A percentile compares a stretch with the other conserved stretches of the same genome.
Evolutionary conservation across 768 basidiomycete genomes (phyloP).

Genomic region (Termitomyces sp.): DNA sequence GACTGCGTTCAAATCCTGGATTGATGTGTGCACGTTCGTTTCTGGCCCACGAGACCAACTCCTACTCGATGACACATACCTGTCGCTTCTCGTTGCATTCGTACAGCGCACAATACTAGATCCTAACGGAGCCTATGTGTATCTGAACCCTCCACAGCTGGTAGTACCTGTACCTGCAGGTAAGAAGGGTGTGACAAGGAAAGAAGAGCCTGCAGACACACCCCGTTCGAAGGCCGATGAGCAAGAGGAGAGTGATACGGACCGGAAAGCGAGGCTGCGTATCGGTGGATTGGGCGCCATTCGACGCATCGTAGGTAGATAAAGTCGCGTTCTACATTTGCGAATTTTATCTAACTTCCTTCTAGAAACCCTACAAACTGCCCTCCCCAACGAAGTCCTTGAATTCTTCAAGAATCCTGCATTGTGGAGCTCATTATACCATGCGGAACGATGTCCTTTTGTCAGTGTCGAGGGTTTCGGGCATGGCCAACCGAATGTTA

Average conservation of each 20-base stretch:
- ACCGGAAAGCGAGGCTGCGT: constrained; percentile 66
- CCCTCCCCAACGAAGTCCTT: constrained; percentile 29
- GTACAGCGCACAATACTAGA: constrained; percentile 54
- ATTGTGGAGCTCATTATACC: constrained; percentile 60
- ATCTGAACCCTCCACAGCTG: constrained; percentile 65
- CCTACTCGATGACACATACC: constrained; percentile 27
- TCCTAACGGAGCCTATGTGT: constrained; percentile 53
- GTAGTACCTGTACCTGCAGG: constrained; percentile 29
- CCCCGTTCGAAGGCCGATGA: constrained; percentile 49
- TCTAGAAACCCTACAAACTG: constrained; percentile 16
- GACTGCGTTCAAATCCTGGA: constrained; percentile 55
- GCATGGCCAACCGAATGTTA: constrained; percentile 63
- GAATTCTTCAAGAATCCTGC: constrained; percentile 45
- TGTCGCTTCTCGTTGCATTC: constrained; percentile 45
- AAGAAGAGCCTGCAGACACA: constrained; percentile 32
- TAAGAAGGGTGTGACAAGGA: constrained; percentile 28
- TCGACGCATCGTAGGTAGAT: constrained; percentile 56
- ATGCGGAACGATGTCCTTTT: constrained; percentile 40
- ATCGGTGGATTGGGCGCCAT: constrained; percentile 66
- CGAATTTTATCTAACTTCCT: not conserved
- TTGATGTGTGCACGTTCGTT: constrained; percentile 27
- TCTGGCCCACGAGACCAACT: constrained; percentile 19
- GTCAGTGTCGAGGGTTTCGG: constrained; percentile 50
- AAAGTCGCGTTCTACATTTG: constrained; percentile 11
- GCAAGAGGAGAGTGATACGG: constrained; percentile 66